Percentiles rank a stretch among this genome's conserved stretches.
phyloP scores from a whole-genome alignment of 768 basidiomycete species.

The Naganishia antarctica region DNA sequence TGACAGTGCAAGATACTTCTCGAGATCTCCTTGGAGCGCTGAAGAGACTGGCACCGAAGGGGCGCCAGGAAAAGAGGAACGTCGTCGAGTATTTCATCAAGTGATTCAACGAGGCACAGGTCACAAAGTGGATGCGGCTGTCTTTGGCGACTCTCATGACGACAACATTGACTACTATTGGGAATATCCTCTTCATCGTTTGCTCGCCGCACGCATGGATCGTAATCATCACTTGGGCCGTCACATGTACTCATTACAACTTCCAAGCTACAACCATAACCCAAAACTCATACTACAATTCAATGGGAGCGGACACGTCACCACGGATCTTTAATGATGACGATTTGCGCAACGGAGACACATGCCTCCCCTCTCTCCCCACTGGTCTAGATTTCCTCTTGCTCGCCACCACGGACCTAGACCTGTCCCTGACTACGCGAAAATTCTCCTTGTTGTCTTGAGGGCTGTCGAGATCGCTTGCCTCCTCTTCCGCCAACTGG shows the following conservation, averaged over 20 bases:
- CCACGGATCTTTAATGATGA: slow-evolving; percentile 3
- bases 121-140: not conserved
- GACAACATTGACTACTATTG: not conserved
- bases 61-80: not conserved
- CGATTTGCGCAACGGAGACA: not conserved
- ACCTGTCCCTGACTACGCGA: slow-evolving; percentile 16
- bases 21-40: not conserved
- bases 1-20: not conserved
- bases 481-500: not conserved
- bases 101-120: not conserved
- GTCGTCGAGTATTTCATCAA: slow-evolving; percentile 16
- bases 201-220: not conserved
- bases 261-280: not conserved
- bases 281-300: not conserved
- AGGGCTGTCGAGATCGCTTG: not conserved
- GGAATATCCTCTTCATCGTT: not conserved
- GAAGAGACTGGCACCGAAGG: not conserved
- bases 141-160: not conserved
- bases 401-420: slow-evolving; percentile 9
- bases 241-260: too few species aligned
- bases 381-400: not conserved
- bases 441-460: slow-evolving; percentile 19
- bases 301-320: not conserved
- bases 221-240: too few species aligned
- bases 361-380: not conserved